phyloP scores from a whole-genome alignment of 2,329 filamentous ascomycete genomes.

The Incumbomyces delicatus region DNA sequence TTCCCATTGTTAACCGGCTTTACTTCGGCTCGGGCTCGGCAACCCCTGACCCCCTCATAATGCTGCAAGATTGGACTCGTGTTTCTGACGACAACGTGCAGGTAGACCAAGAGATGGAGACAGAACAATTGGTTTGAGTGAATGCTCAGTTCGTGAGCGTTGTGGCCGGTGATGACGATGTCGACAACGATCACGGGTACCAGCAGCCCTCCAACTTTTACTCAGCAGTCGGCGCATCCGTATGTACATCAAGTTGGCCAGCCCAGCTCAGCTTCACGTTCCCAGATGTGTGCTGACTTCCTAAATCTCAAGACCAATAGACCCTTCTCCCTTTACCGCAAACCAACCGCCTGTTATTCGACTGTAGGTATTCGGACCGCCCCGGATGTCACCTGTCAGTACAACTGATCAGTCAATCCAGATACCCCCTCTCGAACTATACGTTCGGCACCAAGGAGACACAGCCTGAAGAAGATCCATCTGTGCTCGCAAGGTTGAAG shows the following conservation, averaged over 20 bases:
- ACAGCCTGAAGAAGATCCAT: slow-evolving; percentile 94
- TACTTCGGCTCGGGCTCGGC: no score
- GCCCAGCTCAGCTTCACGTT: no score
- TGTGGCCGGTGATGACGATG: slow-evolving; percentile 43
- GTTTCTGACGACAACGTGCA: no score
- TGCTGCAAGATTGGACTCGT: no score
- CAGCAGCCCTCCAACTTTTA: slow-evolving; percentile 53
- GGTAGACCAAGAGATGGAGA: no score
- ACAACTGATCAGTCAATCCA: no score
- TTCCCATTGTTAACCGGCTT: no score
- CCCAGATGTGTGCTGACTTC: slow-evolving; percentile 6
- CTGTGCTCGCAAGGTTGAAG: slow-evolving; percentile 82
- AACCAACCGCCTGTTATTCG: slow-evolving; percentile 85
- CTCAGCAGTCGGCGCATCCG: slow-evolving; percentile 46
- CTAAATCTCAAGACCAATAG: slow-evolving; percentile 48
- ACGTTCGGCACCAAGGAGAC: slow-evolving; percentile 98
- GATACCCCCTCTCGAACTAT: slow-evolving; percentile 91
- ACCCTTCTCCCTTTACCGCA: slow-evolving; percentile 74
- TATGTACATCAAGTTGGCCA: slow-evolving; percentile 42
- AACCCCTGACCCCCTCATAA: no score
- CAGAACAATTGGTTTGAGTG: no score
- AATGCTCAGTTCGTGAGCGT: no score
- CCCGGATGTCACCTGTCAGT: no score
- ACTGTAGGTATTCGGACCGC: slow-evolving; percentile 32
- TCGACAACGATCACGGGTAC: slow-evolving; percentile 65